Percentiles rank a stretch among this genome's conserved stretches.
Conservation (phyloP, 2,329 filamentous ascomycete genomes). For the Alternaria postmessia region DNA sequence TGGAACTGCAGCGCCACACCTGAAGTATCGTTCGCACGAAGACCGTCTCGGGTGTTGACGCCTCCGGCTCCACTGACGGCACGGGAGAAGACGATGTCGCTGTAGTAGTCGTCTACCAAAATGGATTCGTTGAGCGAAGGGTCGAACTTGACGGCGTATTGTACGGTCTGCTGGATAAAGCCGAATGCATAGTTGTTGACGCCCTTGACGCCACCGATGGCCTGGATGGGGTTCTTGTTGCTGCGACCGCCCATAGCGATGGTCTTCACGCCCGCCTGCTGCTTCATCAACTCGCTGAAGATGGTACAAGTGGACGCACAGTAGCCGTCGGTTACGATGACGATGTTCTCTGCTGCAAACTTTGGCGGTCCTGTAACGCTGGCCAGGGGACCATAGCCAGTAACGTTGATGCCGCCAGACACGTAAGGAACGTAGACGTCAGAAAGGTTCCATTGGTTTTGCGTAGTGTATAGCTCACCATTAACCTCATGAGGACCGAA, state of each 20-base stretch:
- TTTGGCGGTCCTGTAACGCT: constrained; percentile 58
- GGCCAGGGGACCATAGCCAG: constrained; percentile 44
- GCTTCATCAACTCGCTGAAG: constrained; percentile 63
- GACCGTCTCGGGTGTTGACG: constrained; percentile 49
- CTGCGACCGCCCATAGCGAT: constrained; percentile 61
- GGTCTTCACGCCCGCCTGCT: constrained; percentile 62
- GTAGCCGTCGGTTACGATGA: constrained; percentile 66
- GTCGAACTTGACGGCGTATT: constrained; percentile 32
- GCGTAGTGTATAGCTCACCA: constrained; percentile 52
- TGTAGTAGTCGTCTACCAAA: constrained; percentile 35
- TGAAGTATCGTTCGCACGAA: constrained; percentile 41
- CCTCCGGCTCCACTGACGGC: constrained; percentile 22
- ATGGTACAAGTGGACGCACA: constrained; percentile 68
- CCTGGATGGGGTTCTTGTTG: constrained; percentile 60
- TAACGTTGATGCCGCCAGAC: constrained; percentile 49
- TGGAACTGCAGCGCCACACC: constrained; percentile 50
- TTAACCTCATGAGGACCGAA: constrained; percentile 43
- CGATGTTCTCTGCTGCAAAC: constrained; percentile 62
- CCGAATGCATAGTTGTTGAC: constrained; percentile 48
- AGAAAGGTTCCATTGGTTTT: constrained; percentile 47
- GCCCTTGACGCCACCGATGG: constrained; percentile 64
- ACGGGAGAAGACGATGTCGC: constrained; percentile 39
- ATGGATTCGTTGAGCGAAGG: constrained; percentile 36
- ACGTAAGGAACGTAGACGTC: constrained; percentile 39
- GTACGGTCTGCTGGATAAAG: constrained; percentile 42